Evolutionary conservation across 257 asterid genomes (phyloP).

Genomic region (Primulina huaijiensis): DNA sequence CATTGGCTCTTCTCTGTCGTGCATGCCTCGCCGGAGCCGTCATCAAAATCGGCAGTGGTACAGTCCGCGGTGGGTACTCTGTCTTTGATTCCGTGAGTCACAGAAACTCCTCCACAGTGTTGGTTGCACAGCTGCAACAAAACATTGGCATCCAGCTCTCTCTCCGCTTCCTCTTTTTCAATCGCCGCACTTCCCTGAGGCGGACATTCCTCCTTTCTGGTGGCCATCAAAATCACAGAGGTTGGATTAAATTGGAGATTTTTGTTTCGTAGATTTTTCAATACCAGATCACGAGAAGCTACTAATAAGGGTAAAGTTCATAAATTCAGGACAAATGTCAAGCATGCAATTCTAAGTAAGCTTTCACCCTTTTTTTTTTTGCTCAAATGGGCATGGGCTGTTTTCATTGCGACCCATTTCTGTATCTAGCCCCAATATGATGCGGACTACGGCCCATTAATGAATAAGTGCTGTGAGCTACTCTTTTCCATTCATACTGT

Average conservation of each 20-base stretch:
- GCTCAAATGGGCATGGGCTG: too few species aligned
- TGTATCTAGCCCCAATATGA: too few species aligned
- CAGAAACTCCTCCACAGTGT: not conserved
- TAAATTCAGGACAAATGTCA: not conserved
- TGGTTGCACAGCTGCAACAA: not conserved
- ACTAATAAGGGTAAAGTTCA: too few species aligned
- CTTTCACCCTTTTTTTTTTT: not conserved
- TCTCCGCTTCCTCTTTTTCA: not conserved
- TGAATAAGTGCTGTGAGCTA: conserved; percentile 71
- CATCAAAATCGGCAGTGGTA: not conserved
- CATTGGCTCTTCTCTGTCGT: not conserved
- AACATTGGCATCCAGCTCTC: not conserved
- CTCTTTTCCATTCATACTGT: conserved; percentile 83
- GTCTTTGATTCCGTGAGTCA: not conserved
- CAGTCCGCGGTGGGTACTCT: not conserved
- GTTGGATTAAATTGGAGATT: not conserved
- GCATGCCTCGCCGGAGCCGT: not conserved
- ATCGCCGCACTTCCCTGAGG: not conserved
- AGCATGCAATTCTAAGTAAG: not conserved
- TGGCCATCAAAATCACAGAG: not conserved
- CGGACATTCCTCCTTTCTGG: not conserved
- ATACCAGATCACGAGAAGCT: not conserved
- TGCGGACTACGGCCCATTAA: too few species aligned
- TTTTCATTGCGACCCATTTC: too few species aligned
- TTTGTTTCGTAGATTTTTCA: not conserved